Percentiles rank a stretch among this genome's conserved stretches.
phyloP scores from a whole-genome alignment of 345 rosid genomes.

The Eucalyptus coolabah region DNA sequence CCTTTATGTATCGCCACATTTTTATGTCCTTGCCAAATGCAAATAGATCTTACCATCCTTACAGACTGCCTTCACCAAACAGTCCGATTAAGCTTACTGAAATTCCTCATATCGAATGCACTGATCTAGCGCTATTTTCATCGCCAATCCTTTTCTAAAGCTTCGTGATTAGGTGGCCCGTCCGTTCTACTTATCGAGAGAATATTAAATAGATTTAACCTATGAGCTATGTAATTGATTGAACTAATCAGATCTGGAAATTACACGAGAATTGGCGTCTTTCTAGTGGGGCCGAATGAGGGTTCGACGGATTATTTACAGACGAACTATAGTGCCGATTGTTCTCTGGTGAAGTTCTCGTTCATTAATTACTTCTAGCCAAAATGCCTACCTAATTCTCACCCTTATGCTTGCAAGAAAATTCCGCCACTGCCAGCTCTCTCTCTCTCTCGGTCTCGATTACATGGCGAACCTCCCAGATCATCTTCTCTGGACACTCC shows the following conservation, averaged over 20 bases:
- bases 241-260: neutral
- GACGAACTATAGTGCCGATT: neutral
- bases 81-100: neutral
- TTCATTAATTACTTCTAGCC: neutral
- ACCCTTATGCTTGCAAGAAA: neutral
- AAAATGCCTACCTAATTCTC: neutral
- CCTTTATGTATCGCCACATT: neutral
- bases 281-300: neutral
- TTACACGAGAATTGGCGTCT: neutral
- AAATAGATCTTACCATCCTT: neutral
- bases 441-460: neutral
- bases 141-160: neutral
- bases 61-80: neutral
- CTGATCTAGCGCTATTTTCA: neutral
- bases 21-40: neutral
- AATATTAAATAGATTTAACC: neutral
- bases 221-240: neutral
- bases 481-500: neutral
- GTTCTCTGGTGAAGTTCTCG: neutral
- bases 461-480: neutral
- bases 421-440: neutral
- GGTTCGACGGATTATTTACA: neutral
- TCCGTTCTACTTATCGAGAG: neutral
- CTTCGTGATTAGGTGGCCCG: neutral
- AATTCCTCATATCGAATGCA: neutral